phyloP scores from a whole-genome alignment of 164 flowering plant genomes.

The Warburgia ugandensis region DNA sequence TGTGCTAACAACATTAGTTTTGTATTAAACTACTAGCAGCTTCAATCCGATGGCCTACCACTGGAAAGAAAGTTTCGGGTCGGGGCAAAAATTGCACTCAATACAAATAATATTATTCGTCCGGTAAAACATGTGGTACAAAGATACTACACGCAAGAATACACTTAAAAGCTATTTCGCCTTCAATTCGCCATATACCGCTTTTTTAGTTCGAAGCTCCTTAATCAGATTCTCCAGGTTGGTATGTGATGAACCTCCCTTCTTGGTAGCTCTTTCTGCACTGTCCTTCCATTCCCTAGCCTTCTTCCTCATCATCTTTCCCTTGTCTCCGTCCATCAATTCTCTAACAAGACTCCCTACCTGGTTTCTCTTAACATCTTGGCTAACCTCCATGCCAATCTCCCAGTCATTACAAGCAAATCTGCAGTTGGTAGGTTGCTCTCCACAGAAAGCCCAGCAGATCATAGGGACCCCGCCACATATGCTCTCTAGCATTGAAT shows the following conservation, averaged over 20 bases:
- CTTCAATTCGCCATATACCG: too few species aligned
- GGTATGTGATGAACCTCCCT: slow-evolving; percentile 1
- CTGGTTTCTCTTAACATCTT: slow-evolving; percentile 8
- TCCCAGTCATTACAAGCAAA: slow-evolving; percentile 8
- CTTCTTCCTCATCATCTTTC: slow-evolving; percentile 9
- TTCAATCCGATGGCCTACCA: too few species aligned
- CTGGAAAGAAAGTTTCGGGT: too few species aligned
- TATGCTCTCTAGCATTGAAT: slow-evolving; percentile 13
- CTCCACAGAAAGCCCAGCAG: slow-evolving; percentile 11
- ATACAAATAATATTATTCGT: too few species aligned
- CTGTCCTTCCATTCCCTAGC: slow-evolving; percentile 1
- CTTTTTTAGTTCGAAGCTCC: too few species aligned
- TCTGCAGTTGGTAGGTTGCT: slow-evolving; percentile 12
- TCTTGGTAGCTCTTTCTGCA: slow-evolving; percentile 1
- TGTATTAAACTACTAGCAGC: too few species aligned
- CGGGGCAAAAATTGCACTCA: too few species aligned
- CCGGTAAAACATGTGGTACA: too few species aligned
- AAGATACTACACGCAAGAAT: too few species aligned
- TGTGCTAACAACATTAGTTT: too few species aligned
- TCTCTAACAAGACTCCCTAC: slow-evolving; percentile 6
- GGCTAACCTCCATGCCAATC: slow-evolving; percentile 9
- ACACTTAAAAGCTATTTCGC: too few species aligned
- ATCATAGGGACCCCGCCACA: slow-evolving; percentile 12
- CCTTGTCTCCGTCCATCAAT: slow-evolving; percentile 11
- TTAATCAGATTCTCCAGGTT: slow-evolving; percentile 1